A percentile compares a stretch with the other conserved stretches of the same genome.
Conservation (phyloP, 345 rosid species). For the Eutrema japonicum region DNA sequence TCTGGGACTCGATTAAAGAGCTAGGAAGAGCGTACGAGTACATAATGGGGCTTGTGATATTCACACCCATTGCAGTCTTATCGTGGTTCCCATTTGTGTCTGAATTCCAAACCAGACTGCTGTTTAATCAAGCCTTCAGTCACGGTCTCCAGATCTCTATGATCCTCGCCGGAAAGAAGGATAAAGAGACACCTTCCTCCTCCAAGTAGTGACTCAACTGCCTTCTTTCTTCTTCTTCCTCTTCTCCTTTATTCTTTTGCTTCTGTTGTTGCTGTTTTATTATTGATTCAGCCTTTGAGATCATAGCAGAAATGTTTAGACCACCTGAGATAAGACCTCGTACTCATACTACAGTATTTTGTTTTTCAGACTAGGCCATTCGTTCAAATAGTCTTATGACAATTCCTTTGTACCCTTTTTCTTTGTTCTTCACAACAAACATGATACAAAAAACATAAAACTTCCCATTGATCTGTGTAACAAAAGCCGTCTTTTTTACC, state of each 20-base stretch:
- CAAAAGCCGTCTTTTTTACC: neutral
- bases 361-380: conserved; percentile 24
- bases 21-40: conserved; percentile 88
- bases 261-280: neutral
- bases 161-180: conserved; percentile 74
- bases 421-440: neutral
- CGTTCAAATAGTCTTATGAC: neutral
- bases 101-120: conserved; percentile 85
- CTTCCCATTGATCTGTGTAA: neutral
- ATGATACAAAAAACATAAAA: neutral
- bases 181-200: conserved; percentile 43
- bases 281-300: neutral
- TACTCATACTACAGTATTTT: neutral
- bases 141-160: conserved; percentile 93
- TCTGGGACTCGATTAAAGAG: conserved; percentile 90
- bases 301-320: conserved; percentile 5
- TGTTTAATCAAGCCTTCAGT: conserved; percentile 95
- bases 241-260: conserved; percentile 1
- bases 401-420: neutral
- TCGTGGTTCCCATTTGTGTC: conserved; percentile 92
- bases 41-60: conserved; percentile 71
- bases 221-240: neutral
- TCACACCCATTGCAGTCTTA: conserved; percentile 70
- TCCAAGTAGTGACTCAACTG: conserved; percentile 30
- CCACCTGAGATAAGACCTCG: neutral